These are phyloP conservation scores for Marasmius fiardii DNA, from an alignment of 1,284 basidiomycete species.

Conservation along the genomic window DNA sequence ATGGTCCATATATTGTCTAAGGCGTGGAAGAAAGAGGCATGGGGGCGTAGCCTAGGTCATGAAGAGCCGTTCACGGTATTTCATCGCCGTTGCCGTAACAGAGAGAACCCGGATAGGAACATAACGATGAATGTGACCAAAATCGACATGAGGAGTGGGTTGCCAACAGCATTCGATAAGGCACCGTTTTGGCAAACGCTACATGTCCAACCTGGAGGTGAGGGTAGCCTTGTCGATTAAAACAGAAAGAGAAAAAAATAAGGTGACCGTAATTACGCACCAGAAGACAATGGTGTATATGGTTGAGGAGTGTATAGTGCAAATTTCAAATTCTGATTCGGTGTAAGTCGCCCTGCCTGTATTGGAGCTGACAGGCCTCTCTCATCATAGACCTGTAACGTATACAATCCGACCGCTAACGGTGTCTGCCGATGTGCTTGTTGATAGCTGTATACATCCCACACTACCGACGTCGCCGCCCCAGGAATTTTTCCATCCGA, in stretches of 20 bases:
- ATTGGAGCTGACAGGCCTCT: constrained; percentile 62
- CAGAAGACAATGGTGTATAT: constrained; percentile 71
- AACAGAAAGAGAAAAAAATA: constrained; percentile 7
- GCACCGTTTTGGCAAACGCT: constrained; percentile 56
- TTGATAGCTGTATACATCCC: constrained; percentile 82
- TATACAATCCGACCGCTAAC: constrained; percentile 74
- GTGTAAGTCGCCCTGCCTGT: constrained; percentile 63
- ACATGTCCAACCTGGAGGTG: constrained; percentile 71
- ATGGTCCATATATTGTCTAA: too few species aligned
- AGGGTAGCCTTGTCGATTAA: constrained; percentile 5
- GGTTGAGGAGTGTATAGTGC: constrained; percentile 81
- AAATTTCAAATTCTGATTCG: constrained; percentile 74
- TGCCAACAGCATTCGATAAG: constrained; percentile 34
- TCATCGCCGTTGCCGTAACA: constrained; percentile 40
- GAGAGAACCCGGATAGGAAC: constrained; percentile 67
- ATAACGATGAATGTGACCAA: constrained; percentile 69
- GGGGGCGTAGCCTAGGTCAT: too few species aligned
- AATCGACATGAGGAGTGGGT: constrained; percentile 66
- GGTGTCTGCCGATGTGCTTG: constrained; percentile 60
- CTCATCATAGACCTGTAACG: constrained; percentile 60
- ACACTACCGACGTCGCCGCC: constrained; percentile 67
- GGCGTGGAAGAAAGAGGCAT: too few species aligned
- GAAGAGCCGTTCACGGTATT: too few species aligned
- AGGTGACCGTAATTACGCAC: constrained; percentile 34
- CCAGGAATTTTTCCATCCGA: constrained; percentile 46